These are phyloP conservation scores for Boletus fagicola DNA, from an alignment of 768 basidiomycete species.

Conservation along the genomic window DNA sequence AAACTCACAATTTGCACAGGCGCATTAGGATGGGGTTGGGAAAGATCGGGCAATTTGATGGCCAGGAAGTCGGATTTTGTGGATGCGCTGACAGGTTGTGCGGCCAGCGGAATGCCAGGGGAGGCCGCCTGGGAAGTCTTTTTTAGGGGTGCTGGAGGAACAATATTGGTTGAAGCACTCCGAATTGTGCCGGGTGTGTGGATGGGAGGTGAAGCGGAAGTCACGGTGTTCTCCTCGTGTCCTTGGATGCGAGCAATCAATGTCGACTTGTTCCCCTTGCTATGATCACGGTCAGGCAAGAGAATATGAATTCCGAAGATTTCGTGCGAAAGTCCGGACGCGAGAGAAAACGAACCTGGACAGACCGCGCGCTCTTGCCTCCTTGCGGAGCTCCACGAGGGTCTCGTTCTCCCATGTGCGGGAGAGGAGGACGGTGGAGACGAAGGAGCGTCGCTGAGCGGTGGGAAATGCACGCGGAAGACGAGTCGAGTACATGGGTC, in stretches of 20 bases:
- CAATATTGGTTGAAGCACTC: slow-evolving; percentile 25
- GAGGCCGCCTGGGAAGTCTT: slow-evolving; percentile 32
- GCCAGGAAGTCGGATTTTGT: slow-evolving; percentile 40
- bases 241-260: slow-evolving; percentile 55
- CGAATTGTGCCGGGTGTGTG: slow-evolving; percentile 21
- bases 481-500: slow-evolving; percentile 17
- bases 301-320: background rate
- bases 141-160: slow-evolving; percentile 19
- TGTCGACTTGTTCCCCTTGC: slow-evolving; percentile 58
- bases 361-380: slow-evolving; percentile 55
- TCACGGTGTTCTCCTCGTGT: slow-evolving; percentile 38
- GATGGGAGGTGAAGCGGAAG: slow-evolving; percentile 11
- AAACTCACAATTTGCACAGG: slow-evolving; percentile 59
- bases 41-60: slow-evolving; percentile 57
- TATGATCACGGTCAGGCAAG: slow-evolving; percentile 25
- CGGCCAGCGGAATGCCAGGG: slow-evolving; percentile 43
- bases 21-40: slow-evolving; percentile 39
- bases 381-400: slow-evolving; percentile 47
- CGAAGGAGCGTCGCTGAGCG: slow-evolving; percentile 35
- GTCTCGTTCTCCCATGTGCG: slow-evolving; percentile 55
- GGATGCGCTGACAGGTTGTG: slow-evolving; percentile 19
- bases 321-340: background rate
- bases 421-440: slow-evolving; percentile 56
- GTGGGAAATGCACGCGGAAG: slow-evolving; percentile 3
- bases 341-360: slow-evolving; percentile 42